Evolutionary conservation across 2,329 filamentous ascomycete species (phyloP), one percentile per base, ranked within the genome.

Genomic region (Alternaria sp.): DNA sequence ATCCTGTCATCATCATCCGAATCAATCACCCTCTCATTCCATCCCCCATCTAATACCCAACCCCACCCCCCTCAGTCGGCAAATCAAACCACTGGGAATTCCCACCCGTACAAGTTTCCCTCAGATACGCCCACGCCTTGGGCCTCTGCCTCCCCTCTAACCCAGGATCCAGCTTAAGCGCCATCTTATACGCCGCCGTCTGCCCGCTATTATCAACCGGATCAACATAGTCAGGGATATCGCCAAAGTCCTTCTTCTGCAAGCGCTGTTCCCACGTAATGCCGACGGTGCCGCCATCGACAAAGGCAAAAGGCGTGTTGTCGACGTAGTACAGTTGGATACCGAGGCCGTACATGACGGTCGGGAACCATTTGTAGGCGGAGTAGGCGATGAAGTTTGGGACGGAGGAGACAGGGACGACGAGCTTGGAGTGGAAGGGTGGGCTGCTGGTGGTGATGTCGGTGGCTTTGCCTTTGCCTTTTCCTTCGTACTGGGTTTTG

Each of bases 251-350:
- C 30, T 63, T 70, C 62, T 68, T 68, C 62, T 72, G 69, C 32
- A 50, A 66, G 19, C 62, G 63, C 50, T 71, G 71, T n/a, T 51
- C 32, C 71, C 71, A 73, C n/a, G 53, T 55, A 3, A 71, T 19
- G 0, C 25, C 13, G 4, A 71, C 58, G 2, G 21, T 44, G 12
- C 26, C 45, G 6, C 46, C 6, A 0, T 4, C 6, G 11, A 43
- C 25, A 10, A 56, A 46, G 13, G 59, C 23, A 10, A 58, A 21
- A 1, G 47, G 43, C 2, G 32, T 32, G 19, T 65, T 67, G 6
- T 63, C 58, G 30, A 71, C 53, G 28, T 67, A 45, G 15, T 63
- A 58, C 5, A 73, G 36, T 5, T 62, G 51, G 25, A 73, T 69
- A 23, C 68, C 69, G 9, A 73, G 57, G 26, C 57, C 65, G 21